Percentiles rank a stretch among this genome's conserved stretches.
These are phyloP conservation scores for Vaccinium macrocarpon DNA, from an alignment of 148 eudicot genomes.

Conservation along the genomic window DNA sequence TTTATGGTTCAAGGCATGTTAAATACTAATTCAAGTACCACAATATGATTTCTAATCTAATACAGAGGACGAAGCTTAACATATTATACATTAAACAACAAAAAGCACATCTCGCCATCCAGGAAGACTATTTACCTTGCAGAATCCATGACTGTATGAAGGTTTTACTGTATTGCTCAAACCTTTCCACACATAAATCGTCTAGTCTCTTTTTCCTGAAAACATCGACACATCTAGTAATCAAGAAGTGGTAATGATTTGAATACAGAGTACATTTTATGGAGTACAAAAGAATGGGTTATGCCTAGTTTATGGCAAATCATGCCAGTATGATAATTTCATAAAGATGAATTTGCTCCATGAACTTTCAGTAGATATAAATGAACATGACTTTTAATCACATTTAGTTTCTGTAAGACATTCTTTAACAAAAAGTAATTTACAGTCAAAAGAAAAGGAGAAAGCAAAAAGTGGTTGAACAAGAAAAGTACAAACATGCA, in stretches of 20 bases:
- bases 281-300: not conserved
- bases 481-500: not conserved
- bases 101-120: not conserved
- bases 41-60: not conserved
- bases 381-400: conserved; percentile 5
- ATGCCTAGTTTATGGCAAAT: not conserved
- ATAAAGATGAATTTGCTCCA: conserved; percentile 5
- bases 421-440: not conserved
- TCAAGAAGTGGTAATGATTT: not conserved
- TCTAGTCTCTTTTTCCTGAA: conserved; percentile 90
- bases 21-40: not conserved
- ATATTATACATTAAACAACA: not conserved
- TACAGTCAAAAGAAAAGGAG: not conserved
- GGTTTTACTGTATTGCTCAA: conserved; percentile 83
- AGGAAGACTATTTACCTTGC: conserved; percentile 53
- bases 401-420: not conserved
- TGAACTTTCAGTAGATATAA: not conserved
- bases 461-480: not conserved
- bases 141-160: conserved; percentile 93
- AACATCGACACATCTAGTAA: conserved; percentile 4
- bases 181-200: conserved; percentile 89
- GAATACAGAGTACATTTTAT: not conserved
- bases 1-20: not conserved
- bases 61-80: not conserved
- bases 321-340: not conserved